Evolutionary conservation across 2,329 filamentous ascomycete genomes (phyloP).

Genomic region (Xylariaceae sp.): DNA sequence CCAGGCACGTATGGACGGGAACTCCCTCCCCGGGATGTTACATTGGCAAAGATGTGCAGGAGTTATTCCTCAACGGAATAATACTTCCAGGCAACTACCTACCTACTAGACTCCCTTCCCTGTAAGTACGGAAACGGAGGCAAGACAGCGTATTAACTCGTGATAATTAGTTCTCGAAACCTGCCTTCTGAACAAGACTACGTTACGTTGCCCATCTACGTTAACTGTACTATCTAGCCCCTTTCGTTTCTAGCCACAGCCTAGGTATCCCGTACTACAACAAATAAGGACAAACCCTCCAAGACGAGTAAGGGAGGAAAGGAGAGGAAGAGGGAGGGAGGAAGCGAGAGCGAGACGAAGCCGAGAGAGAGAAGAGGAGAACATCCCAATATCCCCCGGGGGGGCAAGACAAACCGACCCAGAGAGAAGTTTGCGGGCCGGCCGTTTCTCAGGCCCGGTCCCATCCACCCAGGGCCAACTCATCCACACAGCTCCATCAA

Average conservation of each 20-base stretch:
- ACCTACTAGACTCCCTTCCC: too few relatives aligned
- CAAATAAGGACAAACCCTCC: neutral
- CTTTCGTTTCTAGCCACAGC: neutral
- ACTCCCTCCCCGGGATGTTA: neutral
- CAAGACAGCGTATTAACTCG: neutral
- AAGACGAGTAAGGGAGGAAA: neutral
- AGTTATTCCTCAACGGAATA: neutral
- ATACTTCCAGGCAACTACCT: too few relatives aligned
- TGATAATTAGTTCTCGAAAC: neutral
- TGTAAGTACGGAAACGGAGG: too few relatives aligned
- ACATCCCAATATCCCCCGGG: neutral
- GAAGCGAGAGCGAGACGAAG: neutral
- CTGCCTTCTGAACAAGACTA: neutral
- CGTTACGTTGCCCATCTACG: neutral
- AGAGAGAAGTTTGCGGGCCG: neutral
- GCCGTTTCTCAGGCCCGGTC: neutral
- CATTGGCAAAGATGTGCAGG: neutral
- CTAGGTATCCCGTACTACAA: neutral
- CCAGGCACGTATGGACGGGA: neutral
- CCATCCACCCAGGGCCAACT: neutral
- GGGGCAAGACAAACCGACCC: neutral
- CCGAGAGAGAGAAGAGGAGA: neutral
- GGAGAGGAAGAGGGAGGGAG: neutral
- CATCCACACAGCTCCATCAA: neutral
- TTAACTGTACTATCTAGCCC: neutral